A percentile compares a stretch with the other conserved stretches of the same genome.
Evolutionary conservation across 768 basidiomycete genomes (phyloP).

Genomic region (Tricholoma terreum): DNA sequence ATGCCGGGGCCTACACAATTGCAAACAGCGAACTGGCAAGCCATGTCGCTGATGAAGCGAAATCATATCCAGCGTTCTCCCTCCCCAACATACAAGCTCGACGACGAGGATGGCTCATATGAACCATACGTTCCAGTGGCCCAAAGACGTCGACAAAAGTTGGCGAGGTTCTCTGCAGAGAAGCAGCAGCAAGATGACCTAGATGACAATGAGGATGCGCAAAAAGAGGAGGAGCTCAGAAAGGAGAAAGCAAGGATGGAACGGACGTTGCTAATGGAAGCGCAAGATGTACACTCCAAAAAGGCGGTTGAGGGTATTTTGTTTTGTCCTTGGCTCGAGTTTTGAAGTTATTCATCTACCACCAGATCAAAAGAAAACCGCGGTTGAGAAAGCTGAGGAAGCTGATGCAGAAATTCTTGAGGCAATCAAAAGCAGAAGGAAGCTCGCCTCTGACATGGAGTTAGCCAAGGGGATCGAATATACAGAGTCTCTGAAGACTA

Average conservation of each 20-base stretch:
- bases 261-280: slow-evolving; percentile 85
- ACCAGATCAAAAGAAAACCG: slow-evolving; percentile 82
- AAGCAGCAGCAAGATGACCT: slow-evolving; percentile 58
- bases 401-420: slow-evolving; percentile 88
- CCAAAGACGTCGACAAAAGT: slow-evolving; percentile 76
- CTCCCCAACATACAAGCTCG: slow-evolving; percentile 58
- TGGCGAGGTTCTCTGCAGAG: slow-evolving; percentile 66
- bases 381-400: slow-evolving; percentile 81
- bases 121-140: slow-evolving; percentile 87
- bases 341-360: slow-evolving; percentile 1
- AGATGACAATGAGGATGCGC: slow-evolving; percentile 70
- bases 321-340: not conserved
- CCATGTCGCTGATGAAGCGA: slow-evolving; percentile 35
- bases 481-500: slow-evolving; percentile 78
- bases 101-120: slow-evolving; percentile 64
- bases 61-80: slow-evolving; percentile 54
- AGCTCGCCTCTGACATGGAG: slow-evolving; percentile 90
- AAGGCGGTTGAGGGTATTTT: slow-evolving; percentile 76
- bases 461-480: slow-evolving; percentile 91
- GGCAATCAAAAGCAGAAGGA: slow-evolving; percentile 87
- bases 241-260: slow-evolving; percentile 79
- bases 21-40: not conserved
- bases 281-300: slow-evolving; percentile 88
- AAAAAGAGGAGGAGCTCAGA: slow-evolving; percentile 73
- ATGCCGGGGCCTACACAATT: slow-evolving; percentile 8